Evolutionary conservation across 192 early-diverging fungal genomes (phyloP).

Genomic region (Backusella tarrabulga): DNA sequence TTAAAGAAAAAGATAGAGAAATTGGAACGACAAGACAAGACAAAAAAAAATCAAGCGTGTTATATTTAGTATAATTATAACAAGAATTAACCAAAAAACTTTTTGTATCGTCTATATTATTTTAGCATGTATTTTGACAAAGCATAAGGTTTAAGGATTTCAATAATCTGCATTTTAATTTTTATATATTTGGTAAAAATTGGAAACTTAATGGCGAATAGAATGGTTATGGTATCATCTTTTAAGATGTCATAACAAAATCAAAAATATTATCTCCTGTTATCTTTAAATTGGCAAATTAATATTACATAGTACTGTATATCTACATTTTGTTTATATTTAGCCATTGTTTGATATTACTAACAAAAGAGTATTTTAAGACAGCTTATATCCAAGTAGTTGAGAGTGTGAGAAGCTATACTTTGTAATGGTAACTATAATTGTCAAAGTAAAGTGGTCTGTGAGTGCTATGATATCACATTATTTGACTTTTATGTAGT

Average conservation of each 20-base stretch:
- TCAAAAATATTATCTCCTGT: not conserved
- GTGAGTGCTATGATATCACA: not conserved
- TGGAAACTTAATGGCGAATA: not conserved
- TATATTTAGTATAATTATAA: not conserved
- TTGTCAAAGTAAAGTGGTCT: not conserved
- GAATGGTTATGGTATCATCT: not conserved
- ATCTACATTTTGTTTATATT: not conserved
- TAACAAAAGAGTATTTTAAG: not conserved
- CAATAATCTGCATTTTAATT: not conserved
- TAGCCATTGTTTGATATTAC: not conserved
- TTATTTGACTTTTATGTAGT: slow-evolving; percentile 6
- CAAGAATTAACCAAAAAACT: not conserved
- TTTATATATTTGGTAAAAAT: not conserved
- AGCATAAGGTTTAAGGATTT: not conserved
- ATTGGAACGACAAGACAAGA: too few relatives aligned
- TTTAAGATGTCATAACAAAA: not conserved
- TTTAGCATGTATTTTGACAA: slow-evolving; percentile 2
- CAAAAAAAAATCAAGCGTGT: not conserved
- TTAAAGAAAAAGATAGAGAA: too few relatives aligned
- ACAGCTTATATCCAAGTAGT: not conserved
- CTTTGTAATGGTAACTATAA: not conserved
- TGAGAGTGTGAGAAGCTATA: not conserved
- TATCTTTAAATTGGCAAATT: not conserved
- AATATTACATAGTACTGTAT: not conserved
- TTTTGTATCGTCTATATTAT: not conserved